phyloP scores from a whole-genome alignment of 192 early-diverging fungal species.

The Linnemannia zychae region DNA sequence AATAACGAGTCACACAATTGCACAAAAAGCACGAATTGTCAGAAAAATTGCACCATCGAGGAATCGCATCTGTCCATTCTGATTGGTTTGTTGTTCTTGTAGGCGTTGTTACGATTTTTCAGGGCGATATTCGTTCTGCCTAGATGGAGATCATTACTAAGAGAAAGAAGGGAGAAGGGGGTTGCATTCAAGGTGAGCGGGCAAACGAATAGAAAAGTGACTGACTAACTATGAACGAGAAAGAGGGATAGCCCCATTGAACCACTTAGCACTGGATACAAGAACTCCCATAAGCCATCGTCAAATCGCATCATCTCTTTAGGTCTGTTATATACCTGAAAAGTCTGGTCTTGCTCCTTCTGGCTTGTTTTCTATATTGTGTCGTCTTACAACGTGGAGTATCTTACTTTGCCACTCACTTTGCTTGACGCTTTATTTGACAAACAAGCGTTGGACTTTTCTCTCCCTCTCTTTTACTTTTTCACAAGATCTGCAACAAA shows the following conservation, averaged over 20 bases:
- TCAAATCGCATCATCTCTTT: background rate
- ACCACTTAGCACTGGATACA: too few species aligned
- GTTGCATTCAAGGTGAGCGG: background rate
- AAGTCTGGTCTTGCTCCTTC: background rate
- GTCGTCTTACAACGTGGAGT: too few species aligned
- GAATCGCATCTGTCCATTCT: constrained; percentile 1
- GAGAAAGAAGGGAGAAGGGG: background rate
- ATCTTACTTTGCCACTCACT: background rate
- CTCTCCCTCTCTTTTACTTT: background rate
- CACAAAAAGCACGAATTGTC: constrained; percentile 5
- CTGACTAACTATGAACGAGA: background rate
- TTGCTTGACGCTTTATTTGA: background rate
- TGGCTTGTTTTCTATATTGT: background rate
- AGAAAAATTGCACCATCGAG: constrained; percentile 4
- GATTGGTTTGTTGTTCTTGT: background rate
- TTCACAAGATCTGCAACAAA: too few species aligned
- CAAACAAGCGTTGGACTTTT: background rate
- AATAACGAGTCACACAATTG: background rate
- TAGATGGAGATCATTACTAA: constrained; percentile 6
- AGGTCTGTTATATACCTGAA: background rate
- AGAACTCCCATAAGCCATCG: background rate
- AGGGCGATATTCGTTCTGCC: background rate
- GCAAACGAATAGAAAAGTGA: background rate
- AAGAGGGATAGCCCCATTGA: background rate
- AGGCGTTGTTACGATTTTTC: background rate